These are phyloP conservation scores for Aspergillus sp. DNA, from an alignment of 2,329 filamentous ascomycete genomes.

Conservation along the genomic window DNA sequence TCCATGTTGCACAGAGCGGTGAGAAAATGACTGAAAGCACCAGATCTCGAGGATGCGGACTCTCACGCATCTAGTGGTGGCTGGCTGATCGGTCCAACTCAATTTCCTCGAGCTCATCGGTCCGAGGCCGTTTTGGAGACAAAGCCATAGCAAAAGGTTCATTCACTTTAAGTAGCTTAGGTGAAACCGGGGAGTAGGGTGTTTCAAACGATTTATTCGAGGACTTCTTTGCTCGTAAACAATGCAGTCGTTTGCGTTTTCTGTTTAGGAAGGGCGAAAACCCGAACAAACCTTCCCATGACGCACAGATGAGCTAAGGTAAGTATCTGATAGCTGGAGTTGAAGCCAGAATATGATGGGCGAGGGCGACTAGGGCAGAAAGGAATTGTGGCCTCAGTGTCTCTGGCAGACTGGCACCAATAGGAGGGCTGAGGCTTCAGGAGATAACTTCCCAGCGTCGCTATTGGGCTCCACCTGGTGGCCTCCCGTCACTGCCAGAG, in stretches of 20 bases:
- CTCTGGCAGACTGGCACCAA: slow-evolving; percentile 16
- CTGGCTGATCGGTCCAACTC: not conserved
- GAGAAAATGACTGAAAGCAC: not conserved
- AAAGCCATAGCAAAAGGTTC: too few relatives aligned
- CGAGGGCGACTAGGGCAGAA: slow-evolving; percentile 8
- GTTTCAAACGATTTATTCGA: not conserved
- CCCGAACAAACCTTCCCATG: not conserved
- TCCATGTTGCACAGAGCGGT: not conserved
- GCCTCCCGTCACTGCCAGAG: not conserved
- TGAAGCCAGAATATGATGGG: not conserved
- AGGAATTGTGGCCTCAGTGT: slow-evolving; percentile 7
- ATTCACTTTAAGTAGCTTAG: not conserved
- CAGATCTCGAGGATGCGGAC: not conserved
- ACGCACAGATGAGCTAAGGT: not conserved
- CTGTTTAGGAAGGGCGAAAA: not conserved
- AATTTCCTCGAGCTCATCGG: too few relatives aligned
- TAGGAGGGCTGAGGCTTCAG: slow-evolving; percentile 15
- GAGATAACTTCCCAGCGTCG: slow-evolving; percentile 23
- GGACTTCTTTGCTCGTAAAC: not conserved
- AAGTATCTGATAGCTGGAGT: not conserved
- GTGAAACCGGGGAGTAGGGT: not conserved
- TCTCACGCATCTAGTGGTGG: not conserved
- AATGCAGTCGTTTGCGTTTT: not conserved
- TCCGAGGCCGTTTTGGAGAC: too few relatives aligned
- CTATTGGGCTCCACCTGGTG: slow-evolving; percentile 17